phyloP scores from a whole-genome alignment of 495 filamentous ascomycete species.

The Daldinia bambusicola region DNA sequence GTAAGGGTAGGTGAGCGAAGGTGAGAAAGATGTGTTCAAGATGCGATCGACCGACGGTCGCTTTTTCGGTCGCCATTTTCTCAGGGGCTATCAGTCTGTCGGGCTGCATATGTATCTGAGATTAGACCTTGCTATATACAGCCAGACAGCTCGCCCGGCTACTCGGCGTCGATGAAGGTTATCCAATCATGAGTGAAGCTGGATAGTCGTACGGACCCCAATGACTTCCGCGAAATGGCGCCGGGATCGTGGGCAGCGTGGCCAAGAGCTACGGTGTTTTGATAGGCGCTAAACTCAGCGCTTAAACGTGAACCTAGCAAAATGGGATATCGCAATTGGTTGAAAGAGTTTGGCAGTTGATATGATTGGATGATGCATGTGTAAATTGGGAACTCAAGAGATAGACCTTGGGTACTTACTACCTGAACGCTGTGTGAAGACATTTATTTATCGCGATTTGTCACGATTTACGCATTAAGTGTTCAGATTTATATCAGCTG shows the following conservation, averaged over 20 bases:
- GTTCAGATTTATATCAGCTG: no score
- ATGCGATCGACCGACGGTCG: conserved; percentile 21
- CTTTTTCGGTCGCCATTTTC: conserved; percentile 39
- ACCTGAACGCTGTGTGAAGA: no score
- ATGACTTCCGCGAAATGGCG: conserved; percentile 14
- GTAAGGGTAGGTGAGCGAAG: conserved; percentile 5
- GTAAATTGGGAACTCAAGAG: not conserved
- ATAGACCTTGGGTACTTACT: not conserved
- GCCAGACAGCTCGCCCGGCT: conserved; percentile 30
- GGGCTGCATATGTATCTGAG: conserved; percentile 24
- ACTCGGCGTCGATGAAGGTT: conserved; percentile 33
- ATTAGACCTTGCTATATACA: conserved; percentile 27
- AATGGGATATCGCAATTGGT: conserved; percentile 19
- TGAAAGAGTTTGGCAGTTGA: conserved; percentile 6
- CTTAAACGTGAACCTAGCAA: conserved; percentile 13
- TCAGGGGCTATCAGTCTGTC: conserved; percentile 1
- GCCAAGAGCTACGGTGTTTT: conserved; percentile 27
- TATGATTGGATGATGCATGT: conserved; percentile 12
- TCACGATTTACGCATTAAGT: conserved; percentile 3
- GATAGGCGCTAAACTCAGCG: conserved; percentile 38
- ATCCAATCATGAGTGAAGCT: conserved; percentile 38
- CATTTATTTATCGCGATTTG: no score
- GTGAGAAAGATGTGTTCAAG: conserved; percentile 6
- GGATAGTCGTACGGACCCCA: conserved; percentile 19
- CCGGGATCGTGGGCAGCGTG: conserved; percentile 10